A percentile compares a stretch with the other conserved stretches of the same genome.
Evolutionary conservation across 2,329 filamentous ascomycete species (phyloP).

Genomic region (Aspergillus sojae): DNA sequence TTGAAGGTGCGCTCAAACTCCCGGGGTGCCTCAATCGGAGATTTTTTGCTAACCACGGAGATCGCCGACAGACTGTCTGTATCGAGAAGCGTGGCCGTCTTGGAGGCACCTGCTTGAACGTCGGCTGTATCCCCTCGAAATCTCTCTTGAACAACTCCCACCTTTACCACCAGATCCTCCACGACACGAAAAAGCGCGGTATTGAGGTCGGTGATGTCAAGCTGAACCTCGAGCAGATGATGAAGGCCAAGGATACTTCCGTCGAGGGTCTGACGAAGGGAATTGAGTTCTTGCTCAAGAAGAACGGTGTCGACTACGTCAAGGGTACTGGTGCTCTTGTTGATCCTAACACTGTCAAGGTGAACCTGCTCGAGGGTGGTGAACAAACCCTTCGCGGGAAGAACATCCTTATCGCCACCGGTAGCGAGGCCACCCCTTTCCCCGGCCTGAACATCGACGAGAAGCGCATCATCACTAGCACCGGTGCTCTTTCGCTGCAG

Average conservation of each 20-base stretch:
- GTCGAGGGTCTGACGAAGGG: slow-evolving; percentile 91
- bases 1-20: slow-evolving; percentile 69
- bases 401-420: slow-evolving; percentile 98
- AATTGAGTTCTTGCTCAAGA: slow-evolving; percentile 97
- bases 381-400: slow-evolving; percentile 85
- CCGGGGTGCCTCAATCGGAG: slow-evolving; percentile 13
- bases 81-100: slow-evolving; percentile 97
- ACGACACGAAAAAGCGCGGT: slow-evolving; percentile 95
- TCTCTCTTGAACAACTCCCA: slow-evolving; percentile 99
- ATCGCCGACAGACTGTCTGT: slow-evolving; percentile 72
- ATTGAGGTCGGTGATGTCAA: slow-evolving; percentile 98
- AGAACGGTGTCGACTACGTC: slow-evolving; percentile 98
- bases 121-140: slow-evolving; percentile 99
- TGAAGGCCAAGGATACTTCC: slow-evolving; percentile 97
- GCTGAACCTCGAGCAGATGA: slow-evolving; percentile 91
- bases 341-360: slow-evolving; percentile 88
- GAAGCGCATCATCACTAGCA: slow-evolving; percentile 96
- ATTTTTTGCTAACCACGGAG: slow-evolving; percentile 1
- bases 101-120: slow-evolving; percentile 96
- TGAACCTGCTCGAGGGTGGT: slow-evolving; percentile 86
- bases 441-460: slow-evolving; percentile 94
- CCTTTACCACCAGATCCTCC: slow-evolving; percentile 93
- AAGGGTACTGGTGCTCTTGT: slow-evolving; percentile 88
- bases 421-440: slow-evolving; percentile 93
- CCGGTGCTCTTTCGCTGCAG: slow-evolving; percentile 84